Evolutionary conservation across 352 stramenopile species (phyloP).

Genomic region (Pythium phragmiticola): DNA sequence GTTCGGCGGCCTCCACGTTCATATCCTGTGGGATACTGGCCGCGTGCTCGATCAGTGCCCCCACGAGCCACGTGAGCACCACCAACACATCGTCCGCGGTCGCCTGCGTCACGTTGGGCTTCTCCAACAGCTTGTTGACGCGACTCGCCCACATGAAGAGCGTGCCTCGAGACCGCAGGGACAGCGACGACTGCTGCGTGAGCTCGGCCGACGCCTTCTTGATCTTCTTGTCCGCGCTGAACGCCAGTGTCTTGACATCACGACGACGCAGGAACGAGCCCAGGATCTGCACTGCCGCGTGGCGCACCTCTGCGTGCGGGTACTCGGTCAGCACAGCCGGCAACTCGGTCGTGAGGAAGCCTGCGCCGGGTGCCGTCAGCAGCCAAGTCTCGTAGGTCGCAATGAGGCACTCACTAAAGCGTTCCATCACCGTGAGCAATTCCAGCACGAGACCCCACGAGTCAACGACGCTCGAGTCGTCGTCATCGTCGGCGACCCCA

Average conservation of each 20-base stretch:
- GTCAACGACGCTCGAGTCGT: conserved; percentile 28
- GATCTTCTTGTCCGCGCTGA: conserved; percentile 26
- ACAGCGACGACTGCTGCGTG: conserved; percentile 29
- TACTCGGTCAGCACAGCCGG: conserved; percentile 65
- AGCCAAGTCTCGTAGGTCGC: conserved; percentile 69
- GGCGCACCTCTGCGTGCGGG: conserved; percentile 74
- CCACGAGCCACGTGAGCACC: conserved; percentile 60
- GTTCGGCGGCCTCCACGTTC: conserved; percentile 25
- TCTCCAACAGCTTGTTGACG: conserved; percentile 72
- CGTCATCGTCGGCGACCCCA: conserved; percentile 14
- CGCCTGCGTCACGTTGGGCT: conserved; percentile 44
- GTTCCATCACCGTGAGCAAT: conserved; percentile 56
- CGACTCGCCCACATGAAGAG: conserved; percentile 62
- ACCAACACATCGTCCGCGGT: conserved; percentile 57
- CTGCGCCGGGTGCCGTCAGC: conserved; percentile 14
- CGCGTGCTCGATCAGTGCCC: conserved; percentile 47
- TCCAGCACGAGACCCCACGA: conserved; percentile 69
- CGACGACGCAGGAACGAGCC: conserved; percentile 68
- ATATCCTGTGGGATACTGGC: conserved; percentile 66
- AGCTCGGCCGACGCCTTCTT: conserved; percentile 36
- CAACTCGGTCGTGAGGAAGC: conserved; percentile 44
- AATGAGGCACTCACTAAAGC: conserved; percentile 62
- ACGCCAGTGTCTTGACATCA: conserved; percentile 41
- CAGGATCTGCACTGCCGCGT: conserved; percentile 52
- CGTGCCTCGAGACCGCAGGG: conserved; percentile 50